Evolutionary conservation across 331 rosid genomes (phyloP).

Genomic region (Rosa hybrid): DNA sequence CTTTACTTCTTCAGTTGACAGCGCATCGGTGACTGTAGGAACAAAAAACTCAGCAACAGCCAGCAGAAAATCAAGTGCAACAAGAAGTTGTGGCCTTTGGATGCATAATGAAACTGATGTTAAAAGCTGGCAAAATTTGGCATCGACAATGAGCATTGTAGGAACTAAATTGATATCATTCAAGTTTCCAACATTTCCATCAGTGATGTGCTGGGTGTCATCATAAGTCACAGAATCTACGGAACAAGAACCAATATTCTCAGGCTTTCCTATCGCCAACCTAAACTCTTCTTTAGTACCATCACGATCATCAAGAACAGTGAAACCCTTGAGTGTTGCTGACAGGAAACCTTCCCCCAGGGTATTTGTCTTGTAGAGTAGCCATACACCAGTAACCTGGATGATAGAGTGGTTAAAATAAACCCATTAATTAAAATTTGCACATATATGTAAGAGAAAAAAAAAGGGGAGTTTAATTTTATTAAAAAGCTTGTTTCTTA

Average conservation of each 20-base stretch:
- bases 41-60: slow-evolving; percentile 92
- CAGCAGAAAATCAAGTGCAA: slow-evolving; percentile 92
- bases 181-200: slow-evolving; percentile 34
- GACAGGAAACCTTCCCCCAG: slow-evolving; percentile 83
- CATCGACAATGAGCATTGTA: slow-evolving; percentile 90
- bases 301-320: slow-evolving; percentile 90
- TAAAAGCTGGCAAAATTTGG: slow-evolving; percentile 56
- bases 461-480: not conserved
- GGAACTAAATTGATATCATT: slow-evolving; percentile 52
- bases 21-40: slow-evolving; percentile 66
- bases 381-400: slow-evolving; percentile 88
- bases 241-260: slow-evolving; percentile 45
- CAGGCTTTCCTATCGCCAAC: slow-evolving; percentile 84
- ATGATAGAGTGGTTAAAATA: slow-evolving; percentile 15
- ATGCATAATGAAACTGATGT: slow-evolving; percentile 66
- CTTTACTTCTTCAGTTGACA: slow-evolving; percentile 57
- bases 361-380: slow-evolving; percentile 77
- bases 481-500: not conserved
- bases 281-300: slow-evolving; percentile 83
- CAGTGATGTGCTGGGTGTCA: slow-evolving; percentile 39
- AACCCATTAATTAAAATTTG: not conserved
- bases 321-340: slow-evolving; percentile 82
- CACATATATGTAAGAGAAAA: not conserved
- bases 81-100: slow-evolving; percentile 94
- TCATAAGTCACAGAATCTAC: slow-evolving; percentile 31